Evolutionary conservation across 2,329 filamentous ascomycete genomes (phyloP), one percentile per base, ranked within the genome.

Genomic region (Aulographum hederae): DNA sequence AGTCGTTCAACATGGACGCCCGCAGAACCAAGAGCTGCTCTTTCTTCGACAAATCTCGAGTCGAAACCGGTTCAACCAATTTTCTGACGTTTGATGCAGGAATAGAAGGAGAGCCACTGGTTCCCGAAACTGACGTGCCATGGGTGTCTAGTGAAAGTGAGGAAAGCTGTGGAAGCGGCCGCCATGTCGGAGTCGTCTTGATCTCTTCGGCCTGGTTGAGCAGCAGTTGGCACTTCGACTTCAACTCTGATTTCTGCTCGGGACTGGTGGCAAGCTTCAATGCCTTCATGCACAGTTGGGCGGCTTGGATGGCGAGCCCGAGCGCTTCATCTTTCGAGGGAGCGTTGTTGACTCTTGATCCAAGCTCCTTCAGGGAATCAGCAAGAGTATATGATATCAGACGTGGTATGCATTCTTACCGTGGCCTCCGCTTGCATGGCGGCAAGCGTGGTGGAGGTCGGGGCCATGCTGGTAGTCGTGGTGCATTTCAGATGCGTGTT

Each of bases 261-360:
- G 68, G 55, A 32, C 56, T 61, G n/a, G 60, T 52, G 4, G 74
- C 66, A 36, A 78, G 58, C 36, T 61, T 63, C 32, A 80, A 59
- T 2, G 80, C 80, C 45, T 70, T 69, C 72, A 94, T 80, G 42
- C 89, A 85, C 31, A 78, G 59, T 48, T 94, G 82, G 15, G 74
- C 78, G 4, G 78, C 79, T 39, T 65, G 60, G 46, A 93, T 81
- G 31, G 81, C 75, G 49, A 79, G 67, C 32, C 73, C 60, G 34
- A 94, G 63, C 27, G 81, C 82, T 42, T 73, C 71, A 41, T 66
- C 56, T 40, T 68, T 65, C 30, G 62, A 67, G 8, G 21, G n/a
- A 8, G 21, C 21, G 8, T 8, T 25, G n/a, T 25, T n/a, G 8
- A 25, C n/a, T 25, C n/a, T 8, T 8, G 21, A 25, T n/a, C n/a